Evolutionary conservation across 2,329 filamentous ascomycete genomes (phyloP).

Genomic region (Colletotrichum godetiae): DNA sequence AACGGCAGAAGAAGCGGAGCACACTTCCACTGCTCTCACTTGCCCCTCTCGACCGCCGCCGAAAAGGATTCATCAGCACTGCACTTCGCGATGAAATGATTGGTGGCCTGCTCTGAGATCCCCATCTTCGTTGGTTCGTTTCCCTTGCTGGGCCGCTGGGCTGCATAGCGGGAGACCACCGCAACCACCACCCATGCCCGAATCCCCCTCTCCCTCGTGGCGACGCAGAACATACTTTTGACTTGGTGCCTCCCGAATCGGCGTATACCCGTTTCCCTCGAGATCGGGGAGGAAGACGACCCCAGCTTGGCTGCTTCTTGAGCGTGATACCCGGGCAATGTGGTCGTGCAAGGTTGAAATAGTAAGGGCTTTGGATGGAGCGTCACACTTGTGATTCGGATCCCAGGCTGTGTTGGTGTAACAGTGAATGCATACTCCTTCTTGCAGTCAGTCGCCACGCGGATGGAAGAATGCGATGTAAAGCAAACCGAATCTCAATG

Average conservation of each 20-base stretch:
- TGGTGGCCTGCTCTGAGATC: neutral
- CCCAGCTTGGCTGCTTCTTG: too few species aligned
- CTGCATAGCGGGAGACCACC: conserved; percentile 19
- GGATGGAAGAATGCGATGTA: too few species aligned
- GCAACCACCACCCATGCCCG: neutral
- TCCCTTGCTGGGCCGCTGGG: conserved; percentile 19
- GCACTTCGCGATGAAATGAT: neutral
- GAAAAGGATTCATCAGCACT: neutral
- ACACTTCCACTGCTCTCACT: neutral
- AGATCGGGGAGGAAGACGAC: neutral
- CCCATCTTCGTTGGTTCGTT: conserved; percentile 13
- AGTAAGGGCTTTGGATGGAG: neutral
- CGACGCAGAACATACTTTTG: conserved; percentile 9
- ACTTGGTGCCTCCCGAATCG: too few species aligned
- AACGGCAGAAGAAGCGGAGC: neutral
- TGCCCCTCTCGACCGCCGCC: conserved; percentile 13
- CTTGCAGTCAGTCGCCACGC: neutral
- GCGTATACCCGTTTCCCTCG: neutral
- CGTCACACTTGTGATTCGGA: neutral
- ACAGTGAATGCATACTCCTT: neutral
- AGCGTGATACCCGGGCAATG: neutral
- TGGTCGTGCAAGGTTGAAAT: neutral
- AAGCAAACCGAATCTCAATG: too few species aligned
- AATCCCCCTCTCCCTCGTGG: neutral
- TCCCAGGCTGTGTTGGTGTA: neutral